phyloP scores from a whole-genome alignment of 345 rosid genomes.

The Salix caprea region DNA sequence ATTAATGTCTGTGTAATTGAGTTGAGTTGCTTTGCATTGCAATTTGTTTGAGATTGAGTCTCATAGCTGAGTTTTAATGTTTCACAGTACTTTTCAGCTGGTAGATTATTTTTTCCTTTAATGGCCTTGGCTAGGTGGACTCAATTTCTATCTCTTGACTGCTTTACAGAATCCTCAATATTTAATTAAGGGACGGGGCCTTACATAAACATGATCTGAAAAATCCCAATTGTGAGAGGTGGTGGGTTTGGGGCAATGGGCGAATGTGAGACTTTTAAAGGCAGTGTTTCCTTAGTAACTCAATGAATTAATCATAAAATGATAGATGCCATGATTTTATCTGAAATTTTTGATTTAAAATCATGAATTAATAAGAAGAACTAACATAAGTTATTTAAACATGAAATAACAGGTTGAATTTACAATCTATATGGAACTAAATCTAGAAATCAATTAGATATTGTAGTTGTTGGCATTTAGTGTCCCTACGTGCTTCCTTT shows the following conservation, averaged over 20 bases:
- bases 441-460: background rate
- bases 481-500: background rate
- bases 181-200: background rate
- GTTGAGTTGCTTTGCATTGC: background rate
- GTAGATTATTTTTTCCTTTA: background rate
- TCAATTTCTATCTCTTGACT: background rate
- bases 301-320: background rate
- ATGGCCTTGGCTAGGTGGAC: background rate
- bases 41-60: background rate
- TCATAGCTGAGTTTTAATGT: background rate
- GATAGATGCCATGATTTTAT: background rate
- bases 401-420: background rate
- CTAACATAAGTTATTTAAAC: background rate
- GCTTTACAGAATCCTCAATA: background rate
- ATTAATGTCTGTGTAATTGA: background rate
- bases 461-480: background rate
- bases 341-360: background rate
- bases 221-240: background rate
- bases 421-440: background rate
- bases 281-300: background rate
- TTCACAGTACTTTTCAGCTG: background rate
- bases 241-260: background rate
- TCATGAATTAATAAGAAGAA: background rate
- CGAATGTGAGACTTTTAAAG: background rate
- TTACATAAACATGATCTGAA: background rate